Evolutionary conservation across 139 green algal genomes (phyloP).

Genomic region (Eudorina sp.): DNA sequence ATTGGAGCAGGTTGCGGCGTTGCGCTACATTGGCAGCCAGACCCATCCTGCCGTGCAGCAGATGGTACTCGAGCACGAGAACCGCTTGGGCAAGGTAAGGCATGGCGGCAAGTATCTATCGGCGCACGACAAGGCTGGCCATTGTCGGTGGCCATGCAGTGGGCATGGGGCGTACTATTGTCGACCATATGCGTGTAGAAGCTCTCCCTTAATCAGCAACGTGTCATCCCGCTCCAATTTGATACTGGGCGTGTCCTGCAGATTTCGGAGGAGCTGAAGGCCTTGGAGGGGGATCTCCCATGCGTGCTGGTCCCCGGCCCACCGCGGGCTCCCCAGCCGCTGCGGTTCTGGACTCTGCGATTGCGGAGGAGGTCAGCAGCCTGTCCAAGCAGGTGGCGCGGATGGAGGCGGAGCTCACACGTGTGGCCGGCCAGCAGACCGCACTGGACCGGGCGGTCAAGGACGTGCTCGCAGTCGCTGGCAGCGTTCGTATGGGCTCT

Average conservation of each 20-base stretch:
- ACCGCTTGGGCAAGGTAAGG: constrained; percentile 41
- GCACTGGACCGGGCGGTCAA: constrained; percentile 19
- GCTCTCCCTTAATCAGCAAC: no score
- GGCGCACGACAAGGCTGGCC: no score
- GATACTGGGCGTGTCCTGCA: no score
- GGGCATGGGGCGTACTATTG: no score
- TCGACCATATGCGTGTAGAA: no score
- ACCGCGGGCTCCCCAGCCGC: neutral
- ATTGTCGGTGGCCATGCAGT: no score
- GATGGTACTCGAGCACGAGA: constrained; percentile 59
- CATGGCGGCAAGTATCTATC: no score
- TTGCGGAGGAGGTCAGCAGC: neutral
- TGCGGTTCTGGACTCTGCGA: neutral
- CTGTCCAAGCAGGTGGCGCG: neutral
- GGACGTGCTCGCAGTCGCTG: neutral
- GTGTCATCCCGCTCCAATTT: no score
- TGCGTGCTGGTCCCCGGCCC: neutral
- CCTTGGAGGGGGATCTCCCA: neutral
- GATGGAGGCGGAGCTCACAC: constrained; percentile 4
- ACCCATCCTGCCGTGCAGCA: constrained; percentile 59
- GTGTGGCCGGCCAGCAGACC: neutral
- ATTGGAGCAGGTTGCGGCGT: constrained; percentile 56
- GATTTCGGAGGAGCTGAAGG: constrained; percentile 21
- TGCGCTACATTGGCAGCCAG: constrained; percentile 59
- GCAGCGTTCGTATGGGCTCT: neutral